Percentiles rank a stretch among this genome's conserved stretches.
phyloP scores from a whole-genome alignment of 257 asterid genomes.

The Ophiorrhiza pumila region DNA sequence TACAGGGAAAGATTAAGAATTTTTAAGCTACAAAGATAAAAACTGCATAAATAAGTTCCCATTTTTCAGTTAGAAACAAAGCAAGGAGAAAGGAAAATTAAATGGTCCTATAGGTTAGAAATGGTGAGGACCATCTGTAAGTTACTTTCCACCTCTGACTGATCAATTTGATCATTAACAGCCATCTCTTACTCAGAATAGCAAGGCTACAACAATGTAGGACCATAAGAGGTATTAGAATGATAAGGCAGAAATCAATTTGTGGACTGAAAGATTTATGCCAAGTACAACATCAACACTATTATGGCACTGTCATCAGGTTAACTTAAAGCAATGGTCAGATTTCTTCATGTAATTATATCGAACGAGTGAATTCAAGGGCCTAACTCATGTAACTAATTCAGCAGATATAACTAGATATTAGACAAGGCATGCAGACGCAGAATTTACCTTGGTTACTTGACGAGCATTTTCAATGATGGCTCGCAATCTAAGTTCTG shows the following conservation, averaged over 20 bases:
- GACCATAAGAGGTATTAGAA: slow-evolving; percentile 8
- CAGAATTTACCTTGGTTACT: slow-evolving; percentile 32
- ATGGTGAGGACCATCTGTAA: slow-evolving; percentile 22
- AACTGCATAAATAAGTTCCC: background rate
- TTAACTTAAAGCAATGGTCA: background rate
- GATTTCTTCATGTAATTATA: background rate
- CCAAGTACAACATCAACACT: background rate
- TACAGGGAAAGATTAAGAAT: background rate
- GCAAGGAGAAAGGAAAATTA: background rate
- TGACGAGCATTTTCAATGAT: slow-evolving; percentile 45
- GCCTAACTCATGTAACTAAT: background rate
- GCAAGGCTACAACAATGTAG: background rate
- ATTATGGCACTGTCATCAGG: background rate
- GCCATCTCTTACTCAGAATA: slow-evolving; percentile 5
- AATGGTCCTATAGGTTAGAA: background rate
- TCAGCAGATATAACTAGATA: slow-evolving; percentile 2
- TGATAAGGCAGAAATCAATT: background rate
- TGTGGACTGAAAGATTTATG: background rate
- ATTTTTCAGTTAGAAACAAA: background rate
- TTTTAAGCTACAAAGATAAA: background rate
- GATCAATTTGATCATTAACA: slow-evolving; percentile 11
- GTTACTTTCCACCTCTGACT: slow-evolving; percentile 22
- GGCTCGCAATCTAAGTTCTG: slow-evolving; percentile 39
- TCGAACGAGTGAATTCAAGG: background rate
- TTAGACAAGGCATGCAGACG: background rate